These are phyloP conservation scores for Boletus edulis DNA, from an alignment of 768 basidiomycete genomes.

Conservation along the genomic window DNA sequence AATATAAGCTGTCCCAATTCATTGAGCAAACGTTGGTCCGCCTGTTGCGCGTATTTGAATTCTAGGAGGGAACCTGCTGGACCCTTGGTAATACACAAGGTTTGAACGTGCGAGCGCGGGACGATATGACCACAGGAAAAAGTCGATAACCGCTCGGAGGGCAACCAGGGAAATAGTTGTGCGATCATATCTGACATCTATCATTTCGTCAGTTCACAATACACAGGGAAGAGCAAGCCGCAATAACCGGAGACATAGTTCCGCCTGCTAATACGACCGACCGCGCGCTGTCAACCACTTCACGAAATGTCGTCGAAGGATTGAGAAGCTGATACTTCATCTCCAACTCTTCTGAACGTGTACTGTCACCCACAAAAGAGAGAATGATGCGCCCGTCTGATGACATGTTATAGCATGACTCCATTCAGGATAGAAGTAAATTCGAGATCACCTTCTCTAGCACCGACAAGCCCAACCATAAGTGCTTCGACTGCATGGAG, in stretches of 20 bases:
- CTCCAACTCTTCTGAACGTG: conserved; percentile 48
- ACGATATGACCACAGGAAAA: conserved; percentile 95
- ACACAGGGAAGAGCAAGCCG: conserved; percentile 6
- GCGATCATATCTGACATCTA: conserved; percentile 85
- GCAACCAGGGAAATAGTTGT: conserved; percentile 74
- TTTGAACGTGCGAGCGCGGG: conserved; percentile 72
- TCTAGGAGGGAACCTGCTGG: conserved; percentile 72
- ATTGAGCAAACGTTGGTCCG: conserved; percentile 59
- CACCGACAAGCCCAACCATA: conserved; percentile 69
- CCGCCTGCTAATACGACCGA: conserved; percentile 93
- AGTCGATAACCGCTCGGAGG: conserved; percentile 59
- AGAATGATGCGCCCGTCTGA: conserved; percentile 76
- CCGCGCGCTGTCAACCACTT: conserved; percentile 78
- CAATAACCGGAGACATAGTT: conserved; percentile 95
- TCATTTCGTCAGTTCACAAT: conserved; percentile 1
- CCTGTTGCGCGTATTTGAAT: conserved; percentile 78
- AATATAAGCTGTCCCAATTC: conserved; percentile 83
- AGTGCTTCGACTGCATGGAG: conserved; percentile 81
- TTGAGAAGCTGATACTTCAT: conserved; percentile 93
- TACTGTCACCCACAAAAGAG: conserved; percentile 38
- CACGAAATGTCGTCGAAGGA: conserved; percentile 80
- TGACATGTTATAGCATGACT: background rate
- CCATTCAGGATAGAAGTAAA: background rate
- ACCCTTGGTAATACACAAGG: conserved; percentile 71
- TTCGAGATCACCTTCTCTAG: conserved; percentile 58